A percentile compares a stretch with the other conserved stretches of the same genome.
Conservation (phyloP, 495 filamentous ascomycete genomes). For the Neurospora intermedia region DNA sequence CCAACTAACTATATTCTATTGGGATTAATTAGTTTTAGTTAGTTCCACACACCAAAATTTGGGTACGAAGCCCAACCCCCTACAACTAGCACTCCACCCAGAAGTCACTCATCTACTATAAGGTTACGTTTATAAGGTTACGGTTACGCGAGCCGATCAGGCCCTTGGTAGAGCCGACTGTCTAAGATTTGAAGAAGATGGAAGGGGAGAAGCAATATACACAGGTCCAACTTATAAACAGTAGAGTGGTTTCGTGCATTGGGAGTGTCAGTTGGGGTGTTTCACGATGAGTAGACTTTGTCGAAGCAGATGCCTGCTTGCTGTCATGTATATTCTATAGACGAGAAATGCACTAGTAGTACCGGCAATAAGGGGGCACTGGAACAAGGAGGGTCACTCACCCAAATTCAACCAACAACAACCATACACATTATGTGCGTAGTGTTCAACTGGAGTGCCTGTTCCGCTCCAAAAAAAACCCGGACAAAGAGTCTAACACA, state of each 20-base stretch:
- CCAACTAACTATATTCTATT: too few relatives aligned
- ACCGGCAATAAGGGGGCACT: background rate
- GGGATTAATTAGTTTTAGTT: too few relatives aligned
- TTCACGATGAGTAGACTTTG: background rate
- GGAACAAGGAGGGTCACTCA: background rate
- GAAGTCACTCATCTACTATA: too few relatives aligned
- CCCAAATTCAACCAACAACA: background rate
- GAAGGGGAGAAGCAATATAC: background rate
- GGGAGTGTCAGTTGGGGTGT: background rate
- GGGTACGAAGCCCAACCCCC: too few relatives aligned
- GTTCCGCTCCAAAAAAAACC: background rate
- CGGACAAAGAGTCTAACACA: background rate
- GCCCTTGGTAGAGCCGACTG: background rate
- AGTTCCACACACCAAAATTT: too few relatives aligned
- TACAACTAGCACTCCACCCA: too few relatives aligned
- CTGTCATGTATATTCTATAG: background rate
- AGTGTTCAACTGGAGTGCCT: background rate
- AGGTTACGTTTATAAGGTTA: too few relatives aligned
- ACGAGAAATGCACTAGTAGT: background rate
- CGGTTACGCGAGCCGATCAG: too few relatives aligned
- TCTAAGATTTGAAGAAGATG: background rate
- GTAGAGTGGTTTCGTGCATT: background rate
- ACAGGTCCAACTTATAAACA: background rate
- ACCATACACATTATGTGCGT: background rate
- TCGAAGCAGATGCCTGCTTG: background rate